Evolutionary conservation across 202 grass and related monocot genomes (phyloP).

Genomic region (Elaeis oleifera): DNA sequence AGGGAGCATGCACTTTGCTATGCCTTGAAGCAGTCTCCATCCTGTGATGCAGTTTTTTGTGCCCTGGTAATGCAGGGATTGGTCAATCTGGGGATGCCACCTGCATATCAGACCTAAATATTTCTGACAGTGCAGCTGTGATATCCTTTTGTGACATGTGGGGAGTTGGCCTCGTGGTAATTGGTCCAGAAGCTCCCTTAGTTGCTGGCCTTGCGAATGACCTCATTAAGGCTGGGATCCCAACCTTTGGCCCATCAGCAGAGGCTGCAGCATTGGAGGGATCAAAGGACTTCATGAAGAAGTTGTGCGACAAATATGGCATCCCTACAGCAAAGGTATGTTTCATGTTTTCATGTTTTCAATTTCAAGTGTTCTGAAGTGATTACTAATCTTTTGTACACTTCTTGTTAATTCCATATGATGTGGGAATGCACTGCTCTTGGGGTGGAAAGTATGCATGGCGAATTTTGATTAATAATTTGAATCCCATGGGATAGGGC

Average conservation of each 20-base stretch:
- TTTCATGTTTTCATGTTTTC: slow-evolving; percentile 5
- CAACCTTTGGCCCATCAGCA: slow-evolving; percentile 64
- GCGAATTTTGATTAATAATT: too few relatives aligned
- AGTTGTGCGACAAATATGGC: slow-evolving; percentile 63
- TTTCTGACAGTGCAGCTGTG: slow-evolving; percentile 41
- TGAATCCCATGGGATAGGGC: too few relatives aligned
- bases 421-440: too few relatives aligned
- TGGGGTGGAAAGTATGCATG: too few relatives aligned
- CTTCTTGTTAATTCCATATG: too few relatives aligned
- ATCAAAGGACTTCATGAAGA: slow-evolving; percentile 94
- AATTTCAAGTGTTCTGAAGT: too few relatives aligned
- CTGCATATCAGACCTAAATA: slow-evolving; percentile 55
- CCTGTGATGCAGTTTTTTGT: slow-evolving; percentile 58
- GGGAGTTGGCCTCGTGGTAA: slow-evolving; percentile 65
- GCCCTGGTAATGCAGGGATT: slow-evolving; percentile 73
- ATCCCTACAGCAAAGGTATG: slow-evolving; percentile 81
- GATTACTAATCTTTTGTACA: too few relatives aligned
- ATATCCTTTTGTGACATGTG: slow-evolving; percentile 44
- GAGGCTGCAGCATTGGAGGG: slow-evolving; percentile 79
- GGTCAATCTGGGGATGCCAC: slow-evolving; percentile 52
- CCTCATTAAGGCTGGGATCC: slow-evolving; percentile 50
- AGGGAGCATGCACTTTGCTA: slow-evolving; percentile 83
- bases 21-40: slow-evolving; percentile 52
- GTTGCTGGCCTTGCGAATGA: slow-evolving; percentile 63
- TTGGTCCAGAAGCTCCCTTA: slow-evolving; percentile 76